phyloP scores from a whole-genome alignment of 768 basidiomycete species.

The Tylopilus rubrobrunneus region DNA sequence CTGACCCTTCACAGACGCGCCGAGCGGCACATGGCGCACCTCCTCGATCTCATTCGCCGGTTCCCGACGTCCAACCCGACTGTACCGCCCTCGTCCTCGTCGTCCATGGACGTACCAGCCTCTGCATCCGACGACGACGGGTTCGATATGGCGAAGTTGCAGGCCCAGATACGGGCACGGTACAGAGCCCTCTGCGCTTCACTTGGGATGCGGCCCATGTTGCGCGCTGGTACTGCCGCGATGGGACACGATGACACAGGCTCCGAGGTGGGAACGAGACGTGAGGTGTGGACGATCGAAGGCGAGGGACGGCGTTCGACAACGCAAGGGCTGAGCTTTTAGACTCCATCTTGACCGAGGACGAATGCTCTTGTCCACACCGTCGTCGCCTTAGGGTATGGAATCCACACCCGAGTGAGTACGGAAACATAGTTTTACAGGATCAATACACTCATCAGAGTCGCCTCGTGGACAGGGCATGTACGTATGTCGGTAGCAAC shows the following conservation, averaged over 20 bases:
- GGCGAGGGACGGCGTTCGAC: conserved; percentile 3
- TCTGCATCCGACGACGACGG: conserved; percentile 33
- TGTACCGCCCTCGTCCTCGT: background rate
- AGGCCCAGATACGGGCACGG: conserved; percentile 81
- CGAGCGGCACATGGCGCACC: conserved; percentile 57
- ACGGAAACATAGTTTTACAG: too few species aligned
- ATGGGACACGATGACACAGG: background rate
- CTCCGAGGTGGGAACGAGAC: background rate
- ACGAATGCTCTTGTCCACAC: too few species aligned
- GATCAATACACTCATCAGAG: too few species aligned
- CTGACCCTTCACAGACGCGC: conserved; percentile 42
- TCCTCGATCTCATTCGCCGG: conserved; percentile 65
- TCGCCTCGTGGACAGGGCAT: background rate
- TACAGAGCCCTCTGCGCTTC: conserved; percentile 85
- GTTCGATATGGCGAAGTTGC: conserved; percentile 66
- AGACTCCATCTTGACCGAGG: background rate
- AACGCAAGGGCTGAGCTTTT: conserved; percentile 19
- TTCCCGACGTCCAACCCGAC: conserved; percentile 82
- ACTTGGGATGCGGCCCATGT: conserved; percentile 60
- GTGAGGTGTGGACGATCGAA: conserved; percentile 12
- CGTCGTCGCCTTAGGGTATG: too few species aligned
- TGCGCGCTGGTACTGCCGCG: conserved; percentile 23
- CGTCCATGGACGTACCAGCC: background rate
- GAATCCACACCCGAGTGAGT: too few species aligned
- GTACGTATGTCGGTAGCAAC: background rate